Base-by-base conservation (phyloP, 768 basidiomycete species). In the Termitomyces sp. region DNA sequence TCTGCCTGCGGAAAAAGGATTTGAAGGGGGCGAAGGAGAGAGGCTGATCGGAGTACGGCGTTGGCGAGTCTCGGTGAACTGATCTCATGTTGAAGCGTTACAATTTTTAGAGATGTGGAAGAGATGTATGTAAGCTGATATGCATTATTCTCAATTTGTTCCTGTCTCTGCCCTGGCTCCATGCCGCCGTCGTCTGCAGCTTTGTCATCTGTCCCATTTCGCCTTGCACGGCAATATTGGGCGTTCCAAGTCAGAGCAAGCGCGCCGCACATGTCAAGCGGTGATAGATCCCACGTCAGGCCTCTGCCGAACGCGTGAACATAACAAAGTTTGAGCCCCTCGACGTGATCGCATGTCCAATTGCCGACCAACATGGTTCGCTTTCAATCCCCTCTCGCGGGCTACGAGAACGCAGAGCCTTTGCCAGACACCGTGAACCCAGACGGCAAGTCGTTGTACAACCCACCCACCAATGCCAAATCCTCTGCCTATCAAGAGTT, bases 361-460 rank as follows among this genome's bases (percentile, higher is more conserved):
- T 21, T 21, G 41, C 41, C 23, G 23, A 43, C n/a, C 30, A 34
- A 53, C 12, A n/a, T 67, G 59, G 41, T 57, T 35, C 54, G 30
- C 21, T 64, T 59, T 44, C 62, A 65, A 59, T 75, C 74, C 37
- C 76, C 71, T 28, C 71, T 78, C 25, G 56, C 61, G 57, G 74
- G 71, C 17, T 77, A 71, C 61, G 70, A 76, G 58, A 63, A 71
- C 52, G 70, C 73, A 1, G 67, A 67, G 2, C 75, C 79, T 39
- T 71, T 82, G 5, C 78, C 82, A 2, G 69, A 67, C 21, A 70
- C 62, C 1, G 30, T 77, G 58, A 85, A 82, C 56, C 63, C 77
- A 0, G 83, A 85, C 55, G 82, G 81, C 40, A 85, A 83, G 64
- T 84, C 81, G 0, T 67, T 83, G 27, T 70, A 67, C 66, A 84